Conservation (phyloP, 2,329 filamentous ascomycete genomes). For the Aspergillus brasiliensis region DNA sequence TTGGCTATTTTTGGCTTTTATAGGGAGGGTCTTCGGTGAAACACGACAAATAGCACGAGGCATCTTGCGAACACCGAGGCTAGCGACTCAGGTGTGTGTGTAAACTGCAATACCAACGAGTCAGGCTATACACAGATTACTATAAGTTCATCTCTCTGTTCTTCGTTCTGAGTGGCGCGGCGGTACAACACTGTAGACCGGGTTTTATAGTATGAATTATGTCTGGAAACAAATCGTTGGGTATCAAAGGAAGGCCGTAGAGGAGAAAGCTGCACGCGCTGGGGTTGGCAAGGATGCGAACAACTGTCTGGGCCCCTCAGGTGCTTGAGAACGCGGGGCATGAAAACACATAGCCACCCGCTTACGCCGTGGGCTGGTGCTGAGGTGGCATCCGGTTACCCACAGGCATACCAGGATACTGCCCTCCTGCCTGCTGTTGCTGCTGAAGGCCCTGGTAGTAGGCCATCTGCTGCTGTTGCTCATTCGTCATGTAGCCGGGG, state of each 20-base stretch:
- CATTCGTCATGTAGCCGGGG: constrained; percentile 68
- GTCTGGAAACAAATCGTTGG: constrained; percentile 35
- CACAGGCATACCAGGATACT: constrained; percentile 74
- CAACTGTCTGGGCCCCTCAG: constrained; percentile 28
- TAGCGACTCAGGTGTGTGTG: constrained; percentile 13
- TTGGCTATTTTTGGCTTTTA: constrained; percentile 14
- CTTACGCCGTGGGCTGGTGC: constrained; percentile 74
- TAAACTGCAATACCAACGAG: constrained; percentile 14
- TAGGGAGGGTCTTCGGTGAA: constrained; percentile 15
- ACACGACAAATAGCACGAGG: constrained; percentile 17
- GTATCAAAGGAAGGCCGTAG: constrained; percentile 40
- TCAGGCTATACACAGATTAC: constrained; percentile 26
- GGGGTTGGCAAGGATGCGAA: constrained; percentile 29
- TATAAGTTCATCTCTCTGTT: constrained; percentile 13
- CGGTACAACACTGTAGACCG: constrained; percentile 21
- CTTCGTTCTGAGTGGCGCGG: constrained; percentile 13
- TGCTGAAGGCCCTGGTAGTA: constrained; percentile 82
- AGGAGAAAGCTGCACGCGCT: constrained; percentile 26
- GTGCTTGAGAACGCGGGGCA: constrained; percentile 22
- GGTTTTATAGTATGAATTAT: constrained; percentile 22
- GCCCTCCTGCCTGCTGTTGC: constrained; percentile 65
- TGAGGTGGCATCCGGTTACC: constrained; percentile 79
- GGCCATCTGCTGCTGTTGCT: constrained; percentile 73
- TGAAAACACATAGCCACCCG: constrained; percentile 13
- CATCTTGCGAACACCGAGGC: constrained; percentile 18